These are phyloP conservation scores for Wolfiporia cocos DNA, from an alignment of 1,284 basidiomycete genomes.

Conservation along the genomic window DNA sequence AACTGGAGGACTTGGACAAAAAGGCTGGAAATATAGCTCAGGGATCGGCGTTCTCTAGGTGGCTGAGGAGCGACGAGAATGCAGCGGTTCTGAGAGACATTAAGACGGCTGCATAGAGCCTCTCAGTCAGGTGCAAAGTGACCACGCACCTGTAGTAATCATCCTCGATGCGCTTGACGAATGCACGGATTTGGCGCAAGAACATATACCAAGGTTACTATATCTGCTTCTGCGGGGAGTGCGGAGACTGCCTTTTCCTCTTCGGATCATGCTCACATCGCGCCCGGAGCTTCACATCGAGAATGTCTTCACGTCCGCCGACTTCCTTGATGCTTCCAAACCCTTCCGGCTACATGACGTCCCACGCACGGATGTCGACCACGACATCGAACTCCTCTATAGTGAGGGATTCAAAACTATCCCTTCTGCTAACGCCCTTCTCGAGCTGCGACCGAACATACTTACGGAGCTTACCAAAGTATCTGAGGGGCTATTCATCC, in stretches of 20 bases:
- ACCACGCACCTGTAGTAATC: constrained; percentile 3
- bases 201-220: constrained; percentile 2
- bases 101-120: too few species aligned
- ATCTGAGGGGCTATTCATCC: constrained; percentile 10
- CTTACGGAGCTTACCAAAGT: constrained; percentile 1
- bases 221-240: constrained; percentile 3
- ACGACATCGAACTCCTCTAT: constrained; percentile 8
- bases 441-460: neutral
- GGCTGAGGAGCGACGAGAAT: too few species aligned
- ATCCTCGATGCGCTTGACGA: constrained; percentile 14
- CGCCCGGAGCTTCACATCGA: constrained; percentile 10
- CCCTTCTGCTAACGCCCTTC: neutral
- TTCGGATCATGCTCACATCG: constrained; percentile 13
- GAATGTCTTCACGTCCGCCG: neutral
- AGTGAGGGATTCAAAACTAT: constrained; percentile 1
- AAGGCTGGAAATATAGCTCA: too few species aligned
- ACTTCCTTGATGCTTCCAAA: constrained; percentile 2
- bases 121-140: neutral
- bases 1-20: too few species aligned
- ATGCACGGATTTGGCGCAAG: constrained; percentile 1
- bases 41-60: too few species aligned
- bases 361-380: constrained; percentile 1
- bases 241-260: neutral
- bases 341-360: constrained; percentile 8
- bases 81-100: too few species aligned